Evolutionary conservation across 768 basidiomycete species (phyloP), one percentile per base, ranked within the genome.

Genomic region (Lenzites betulinus): DNA sequence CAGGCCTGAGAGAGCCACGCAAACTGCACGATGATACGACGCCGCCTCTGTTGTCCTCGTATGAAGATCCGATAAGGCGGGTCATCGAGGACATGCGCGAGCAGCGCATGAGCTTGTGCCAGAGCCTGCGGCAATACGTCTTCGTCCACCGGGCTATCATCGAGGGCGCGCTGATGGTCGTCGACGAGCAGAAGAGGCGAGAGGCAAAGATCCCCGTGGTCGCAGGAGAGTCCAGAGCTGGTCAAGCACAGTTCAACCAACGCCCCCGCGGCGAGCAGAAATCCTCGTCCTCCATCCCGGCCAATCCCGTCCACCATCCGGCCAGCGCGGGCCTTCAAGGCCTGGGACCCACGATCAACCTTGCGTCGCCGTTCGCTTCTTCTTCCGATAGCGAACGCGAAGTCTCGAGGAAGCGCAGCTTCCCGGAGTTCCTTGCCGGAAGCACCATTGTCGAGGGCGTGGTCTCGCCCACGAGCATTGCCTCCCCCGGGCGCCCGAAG

Each of bases 101-200:
- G 73, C 95, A 98, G 75, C 80, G 96, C 54, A 98, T 98, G 96
- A 94, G 92, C 68, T 75, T 97, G 62, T 96, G 95, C 70, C 95
- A 96, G 78, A 96, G 91, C 72, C 76, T 95, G 69, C 79, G 95
- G 59, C 96, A 98, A 76, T 98, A 95, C 69, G 89, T 95, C 20
- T 98, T 95, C 74, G 91, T 94, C 38, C 92, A 97, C 71, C 86
- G 88, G 30, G 93, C 88, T 18, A 79, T 95, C 58, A 82, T 94
- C 58, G 90, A 92, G 73, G 92, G 93, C 7, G 83, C 88, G 16
- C 73, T 94, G 74, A 80, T 83, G 80, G 77, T 93, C 18, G 80
- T 89, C 47, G 92, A 93, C 64, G 89, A 92, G 71, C 86, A 89
- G 74, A 78, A 76, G 58, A 78, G 78, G 67, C 53, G 72, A 44